Evolutionary conservation across 208 protist genomes (phyloP).

Genomic region (Trypanosoma scelopori): DNA sequence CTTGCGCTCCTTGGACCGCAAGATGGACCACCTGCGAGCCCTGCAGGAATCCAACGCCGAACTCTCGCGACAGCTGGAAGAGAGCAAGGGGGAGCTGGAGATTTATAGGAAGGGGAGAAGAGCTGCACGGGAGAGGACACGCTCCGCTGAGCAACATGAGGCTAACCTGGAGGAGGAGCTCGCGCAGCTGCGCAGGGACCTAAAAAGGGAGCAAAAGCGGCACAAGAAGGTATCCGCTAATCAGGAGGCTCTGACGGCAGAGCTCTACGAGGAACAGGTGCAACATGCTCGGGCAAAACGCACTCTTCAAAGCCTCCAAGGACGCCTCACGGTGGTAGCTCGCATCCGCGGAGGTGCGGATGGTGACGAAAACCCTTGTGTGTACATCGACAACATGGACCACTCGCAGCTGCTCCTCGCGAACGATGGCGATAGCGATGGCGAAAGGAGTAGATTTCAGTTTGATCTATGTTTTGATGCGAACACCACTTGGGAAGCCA

Average conservation of each 20-base stretch:
- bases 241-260: slow-evolving; percentile 27
- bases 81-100: slow-evolving; percentile 29
- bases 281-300: slow-evolving; percentile 38
- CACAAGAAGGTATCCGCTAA: slow-evolving; percentile 35
- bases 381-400: slow-evolving; percentile 27
- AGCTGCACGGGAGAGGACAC: slow-evolving; percentile 12
- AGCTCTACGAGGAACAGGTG: slow-evolving; percentile 40
- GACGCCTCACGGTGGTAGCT: slow-evolving; percentile 39
- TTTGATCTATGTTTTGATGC: slow-evolving; percentile 46
- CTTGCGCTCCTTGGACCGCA: slow-evolving; percentile 11
- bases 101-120: slow-evolving; percentile 5
- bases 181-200: slow-evolving; percentile 31
- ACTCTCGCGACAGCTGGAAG: slow-evolving; percentile 42
- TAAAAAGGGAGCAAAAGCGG: slow-evolving; percentile 45
- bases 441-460: slow-evolving; percentile 14
- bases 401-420: slow-evolving; percentile 38
- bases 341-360: slow-evolving; percentile 7
- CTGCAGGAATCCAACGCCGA: slow-evolving; percentile 34
- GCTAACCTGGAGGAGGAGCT: not conserved
- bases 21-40: slow-evolving; percentile 4
- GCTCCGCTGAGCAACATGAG: slow-evolving; percentile 2
- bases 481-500: slow-evolving; percentile 19
- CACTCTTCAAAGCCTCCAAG: slow-evolving; percentile 35
- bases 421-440: slow-evolving; percentile 37
- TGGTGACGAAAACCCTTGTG: not conserved